These are phyloP conservation scores for Xeromyces bisporus DNA, from an alignment of 495 filamentous ascomycete species.

Conservation along the genomic window DNA sequence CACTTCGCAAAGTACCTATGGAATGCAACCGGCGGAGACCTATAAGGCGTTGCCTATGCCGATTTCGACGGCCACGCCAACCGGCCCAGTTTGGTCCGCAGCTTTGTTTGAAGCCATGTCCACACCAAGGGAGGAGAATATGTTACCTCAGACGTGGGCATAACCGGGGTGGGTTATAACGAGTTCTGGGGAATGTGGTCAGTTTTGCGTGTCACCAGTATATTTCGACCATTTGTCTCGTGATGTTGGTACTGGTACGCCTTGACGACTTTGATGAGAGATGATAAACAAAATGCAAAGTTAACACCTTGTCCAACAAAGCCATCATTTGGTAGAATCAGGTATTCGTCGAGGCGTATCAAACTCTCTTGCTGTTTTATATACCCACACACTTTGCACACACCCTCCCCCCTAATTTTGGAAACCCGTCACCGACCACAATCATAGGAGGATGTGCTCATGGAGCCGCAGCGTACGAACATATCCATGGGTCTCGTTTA, in stretches of 20 bases:
- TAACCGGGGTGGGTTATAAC: conserved; percentile 3
- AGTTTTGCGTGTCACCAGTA: conserved; percentile 27
- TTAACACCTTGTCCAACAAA: no score
- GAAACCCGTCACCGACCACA: no score
- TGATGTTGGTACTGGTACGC: conserved; percentile 16
- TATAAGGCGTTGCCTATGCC: conserved; percentile 12
- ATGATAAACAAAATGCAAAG: conserved; percentile 36
- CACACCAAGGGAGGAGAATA: conserved; percentile 19
- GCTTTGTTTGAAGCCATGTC: conserved; percentile 19
- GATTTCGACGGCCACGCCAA: conserved; percentile 12
- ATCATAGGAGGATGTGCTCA: no score
- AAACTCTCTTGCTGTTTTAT: no score
- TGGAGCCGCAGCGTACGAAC: no score
- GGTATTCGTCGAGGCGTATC: no score
- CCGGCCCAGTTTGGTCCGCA: conserved; percentile 22
- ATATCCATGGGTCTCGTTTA: no score
- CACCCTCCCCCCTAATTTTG: no score
- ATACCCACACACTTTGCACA: no score
- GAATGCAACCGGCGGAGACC: conserved; percentile 13
- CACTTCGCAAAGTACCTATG: conserved; percentile 18
- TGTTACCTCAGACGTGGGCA: conserved; percentile 21
- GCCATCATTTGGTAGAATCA: no score
- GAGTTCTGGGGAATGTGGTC: neutral
- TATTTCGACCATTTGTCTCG: conserved; percentile 29
- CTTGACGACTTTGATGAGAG: conserved; percentile 37